Evolutionary conservation across 768 basidiomycete species (phyloP).

Genomic region (Chalciporus sphaerocephalus): DNA sequence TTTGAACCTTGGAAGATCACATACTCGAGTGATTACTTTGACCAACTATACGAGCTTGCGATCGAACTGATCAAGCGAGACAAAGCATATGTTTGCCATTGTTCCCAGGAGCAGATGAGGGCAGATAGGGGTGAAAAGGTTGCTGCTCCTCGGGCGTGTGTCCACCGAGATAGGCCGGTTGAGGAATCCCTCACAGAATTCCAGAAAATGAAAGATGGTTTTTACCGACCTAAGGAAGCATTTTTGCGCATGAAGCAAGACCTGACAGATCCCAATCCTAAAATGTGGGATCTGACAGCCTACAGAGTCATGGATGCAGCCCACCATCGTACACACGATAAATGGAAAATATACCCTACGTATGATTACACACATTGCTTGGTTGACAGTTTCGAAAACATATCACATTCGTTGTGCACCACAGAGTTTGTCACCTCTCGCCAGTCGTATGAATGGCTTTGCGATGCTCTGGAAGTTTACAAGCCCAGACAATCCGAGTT

Average conservation of each 20-base stretch:
- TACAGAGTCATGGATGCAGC: constrained; percentile 88
- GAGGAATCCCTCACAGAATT: constrained; percentile 86
- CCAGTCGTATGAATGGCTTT: constrained; percentile 98
- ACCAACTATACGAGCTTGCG: constrained; percentile 79
- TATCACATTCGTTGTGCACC: constrained; percentile 96
- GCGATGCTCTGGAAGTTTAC: constrained; percentile 95
- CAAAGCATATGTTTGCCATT: constrained; percentile 94
- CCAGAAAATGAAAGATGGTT: constrained; percentile 85
- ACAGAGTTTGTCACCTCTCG: constrained; percentile 93
- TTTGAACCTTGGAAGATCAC: constrained; percentile 99
- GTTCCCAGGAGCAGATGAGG: constrained; percentile 91
- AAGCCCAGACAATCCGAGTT: constrained; percentile 97
- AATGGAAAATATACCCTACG: constrained; percentile 97
- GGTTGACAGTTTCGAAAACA: constrained; percentile 97
- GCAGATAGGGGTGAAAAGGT: constrained; percentile 81
- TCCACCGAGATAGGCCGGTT: constrained; percentile 83
- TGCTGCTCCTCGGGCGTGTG: constrained; percentile 75
- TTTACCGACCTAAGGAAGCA: constrained; percentile 88
- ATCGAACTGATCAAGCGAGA: constrained; percentile 84
- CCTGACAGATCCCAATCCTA: constrained; percentile 85
- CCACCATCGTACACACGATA: constrained; percentile 89
- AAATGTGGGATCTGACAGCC: constrained; percentile 99
- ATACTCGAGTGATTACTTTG: constrained; percentile 97
- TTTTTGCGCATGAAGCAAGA: constrained; percentile 98
- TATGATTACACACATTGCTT: constrained; percentile 99